Evolutionary conservation across 1,139 yeast genomes (phyloP).

Genomic region (Zhuliangozyma blackwelliae): DNA sequence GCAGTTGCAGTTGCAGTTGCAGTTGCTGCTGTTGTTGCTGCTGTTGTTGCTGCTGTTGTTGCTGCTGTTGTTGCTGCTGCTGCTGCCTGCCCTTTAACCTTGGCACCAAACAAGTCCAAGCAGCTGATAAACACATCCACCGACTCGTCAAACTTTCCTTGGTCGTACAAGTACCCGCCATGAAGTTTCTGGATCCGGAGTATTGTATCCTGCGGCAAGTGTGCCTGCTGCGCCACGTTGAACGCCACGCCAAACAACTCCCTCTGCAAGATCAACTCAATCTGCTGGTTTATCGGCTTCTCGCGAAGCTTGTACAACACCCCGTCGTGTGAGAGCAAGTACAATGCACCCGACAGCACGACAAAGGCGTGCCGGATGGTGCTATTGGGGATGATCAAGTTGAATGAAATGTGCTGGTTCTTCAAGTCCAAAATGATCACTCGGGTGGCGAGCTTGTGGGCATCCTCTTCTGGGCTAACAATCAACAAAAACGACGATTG

Average conservation of each 20-base stretch:
- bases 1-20: no score
- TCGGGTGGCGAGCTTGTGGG: constrained; percentile 31
- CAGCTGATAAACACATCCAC: constrained; percentile 60
- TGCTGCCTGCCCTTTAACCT: no score
- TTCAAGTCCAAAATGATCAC: constrained; percentile 62
- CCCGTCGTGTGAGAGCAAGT: constrained; percentile 71
- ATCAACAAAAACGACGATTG: constrained; percentile 43
- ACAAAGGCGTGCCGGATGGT: constrained; percentile 51
- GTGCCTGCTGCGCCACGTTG: constrained; percentile 53
- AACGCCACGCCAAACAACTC: constrained; percentile 74
- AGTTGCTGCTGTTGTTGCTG: no score
- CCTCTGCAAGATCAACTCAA: constrained; percentile 67
- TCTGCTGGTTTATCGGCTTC: constrained; percentile 59
- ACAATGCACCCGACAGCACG: constrained; percentile 49
- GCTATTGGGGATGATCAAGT: constrained; percentile 61
- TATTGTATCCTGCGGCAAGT: constrained; percentile 34
- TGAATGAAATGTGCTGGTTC: constrained; percentile 69
- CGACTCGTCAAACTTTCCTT: constrained; percentile 64
- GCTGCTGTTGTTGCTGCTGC: no score
- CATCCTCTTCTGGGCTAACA: constrained; percentile 41
- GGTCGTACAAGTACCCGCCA: constrained; percentile 68
- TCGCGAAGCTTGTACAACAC: constrained; percentile 65
- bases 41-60: no score
- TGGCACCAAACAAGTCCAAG: constrained; percentile 15
- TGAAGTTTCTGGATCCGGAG: constrained; percentile 58